Evolutionary conservation across 345 rosid species (phyloP).

Genomic region (Theobroma cacao): DNA sequence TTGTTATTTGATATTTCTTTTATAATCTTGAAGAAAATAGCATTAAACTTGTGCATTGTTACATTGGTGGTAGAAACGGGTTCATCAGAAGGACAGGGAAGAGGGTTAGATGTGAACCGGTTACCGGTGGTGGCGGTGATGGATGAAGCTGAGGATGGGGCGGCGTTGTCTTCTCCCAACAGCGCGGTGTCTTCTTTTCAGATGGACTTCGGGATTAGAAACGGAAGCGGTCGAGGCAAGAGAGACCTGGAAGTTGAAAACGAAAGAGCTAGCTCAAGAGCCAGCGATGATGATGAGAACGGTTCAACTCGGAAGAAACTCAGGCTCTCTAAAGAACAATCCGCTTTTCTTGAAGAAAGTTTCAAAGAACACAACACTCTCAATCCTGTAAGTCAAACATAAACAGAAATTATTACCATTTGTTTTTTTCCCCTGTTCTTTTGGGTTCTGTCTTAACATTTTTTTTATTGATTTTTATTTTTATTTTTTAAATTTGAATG

Average conservation of each 20-base stretch:
- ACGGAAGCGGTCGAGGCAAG: constrained; percentile 37
- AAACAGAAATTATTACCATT: no score
- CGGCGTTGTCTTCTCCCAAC: constrained; percentile 67
- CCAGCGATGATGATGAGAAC: constrained; percentile 86
- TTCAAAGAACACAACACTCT: constrained; percentile 89
- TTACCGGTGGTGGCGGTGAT: constrained; percentile 23
- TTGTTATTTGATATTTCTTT: background rate
- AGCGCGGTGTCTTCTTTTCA: constrained; percentile 82
- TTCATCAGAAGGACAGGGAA: constrained; percentile 29
- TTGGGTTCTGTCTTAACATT: background rate
- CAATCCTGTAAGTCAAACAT: constrained; percentile 65
- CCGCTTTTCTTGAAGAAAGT: constrained; percentile 93
- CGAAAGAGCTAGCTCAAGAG: constrained; percentile 63
- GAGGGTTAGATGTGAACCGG: constrained; percentile 51
- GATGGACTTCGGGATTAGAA: constrained; percentile 68
- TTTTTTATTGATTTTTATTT: background rate
- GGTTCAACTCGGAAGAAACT: constrained; percentile 91
- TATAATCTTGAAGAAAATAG: background rate
- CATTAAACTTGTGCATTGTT: background rate
- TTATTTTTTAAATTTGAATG: background rate
- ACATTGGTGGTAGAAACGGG: constrained; percentile 42
- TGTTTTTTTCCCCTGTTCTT: background rate
- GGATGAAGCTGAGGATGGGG: constrained; percentile 50
- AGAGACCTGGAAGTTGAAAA: constrained; percentile 49
- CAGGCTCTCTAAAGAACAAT: constrained; percentile 83